Percentiles rank a stretch among this genome's conserved stretches.
Evolutionary conservation across 805 yeast species (phyloP).

Genomic region (Lachancea thermotolerans): DNA sequence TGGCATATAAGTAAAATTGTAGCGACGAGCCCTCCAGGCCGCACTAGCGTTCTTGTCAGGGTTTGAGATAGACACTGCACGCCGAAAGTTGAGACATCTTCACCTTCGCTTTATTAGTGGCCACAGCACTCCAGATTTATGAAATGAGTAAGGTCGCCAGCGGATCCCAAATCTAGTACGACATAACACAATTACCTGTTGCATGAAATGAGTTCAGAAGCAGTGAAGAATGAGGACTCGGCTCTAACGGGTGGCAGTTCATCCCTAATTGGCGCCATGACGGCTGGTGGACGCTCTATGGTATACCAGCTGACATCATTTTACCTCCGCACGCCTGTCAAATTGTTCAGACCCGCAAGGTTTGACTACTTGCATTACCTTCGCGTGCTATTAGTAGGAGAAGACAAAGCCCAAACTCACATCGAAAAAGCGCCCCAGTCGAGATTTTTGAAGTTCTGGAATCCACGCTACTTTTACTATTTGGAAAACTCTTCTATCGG

Average conservation of each 20-base stretch:
- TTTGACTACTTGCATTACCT: constrained; percentile 77
- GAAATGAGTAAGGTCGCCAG: too few species aligned
- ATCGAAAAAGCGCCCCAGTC: not conserved
- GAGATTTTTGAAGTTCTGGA: constrained; percentile 5
- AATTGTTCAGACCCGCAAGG: constrained; percentile 83
- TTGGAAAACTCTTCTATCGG: constrained; percentile 77
- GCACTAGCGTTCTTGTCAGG: too few species aligned
- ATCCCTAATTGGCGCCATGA: constrained; percentile 63
- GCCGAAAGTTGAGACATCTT: too few species aligned
- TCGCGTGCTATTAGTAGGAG: constrained; percentile 40
- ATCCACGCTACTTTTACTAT: constrained; percentile 25
- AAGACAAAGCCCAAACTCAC: constrained; percentile 5
- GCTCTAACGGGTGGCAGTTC: constrained; percentile 23
- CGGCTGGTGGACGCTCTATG: constrained; percentile 82
- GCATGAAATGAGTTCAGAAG: constrained; percentile 2
- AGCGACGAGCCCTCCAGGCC: too few species aligned
- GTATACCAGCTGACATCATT: constrained; percentile 72
- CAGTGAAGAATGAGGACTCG: not conserved
- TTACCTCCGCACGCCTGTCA: constrained; percentile 74
- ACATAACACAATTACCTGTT: not conserved
- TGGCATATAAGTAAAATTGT: too few species aligned
- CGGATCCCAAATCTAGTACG: too few species aligned
- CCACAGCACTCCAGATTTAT: too few species aligned
- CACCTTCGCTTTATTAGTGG: too few species aligned
- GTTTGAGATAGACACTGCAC: too few species aligned